Percentiles rank a stretch among this genome's conserved stretches.
Conservation (phyloP, 2,329 filamentous ascomycete species). For the Zymoseptoria brevis region DNA sequence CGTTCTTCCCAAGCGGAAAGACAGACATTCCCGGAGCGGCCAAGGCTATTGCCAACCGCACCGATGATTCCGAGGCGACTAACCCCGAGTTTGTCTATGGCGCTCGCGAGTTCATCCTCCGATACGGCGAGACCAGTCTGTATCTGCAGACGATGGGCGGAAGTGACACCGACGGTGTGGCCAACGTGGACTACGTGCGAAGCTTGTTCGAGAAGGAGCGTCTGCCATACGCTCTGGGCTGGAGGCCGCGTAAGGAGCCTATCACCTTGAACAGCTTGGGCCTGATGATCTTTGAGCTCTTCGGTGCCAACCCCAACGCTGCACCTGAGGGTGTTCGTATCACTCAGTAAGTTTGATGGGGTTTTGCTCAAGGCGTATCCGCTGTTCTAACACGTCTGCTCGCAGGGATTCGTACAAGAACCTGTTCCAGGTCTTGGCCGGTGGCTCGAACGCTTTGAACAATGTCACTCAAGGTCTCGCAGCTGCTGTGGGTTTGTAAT, state of each 20-base stretch:
- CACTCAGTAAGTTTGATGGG: neutral
- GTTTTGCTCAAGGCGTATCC: neutral
- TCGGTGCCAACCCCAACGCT: conserved; percentile 5
- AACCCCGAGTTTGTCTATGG: conserved; percentile 27
- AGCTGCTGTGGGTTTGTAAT: conserved; percentile 19
- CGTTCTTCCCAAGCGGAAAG: conserved; percentile 17
- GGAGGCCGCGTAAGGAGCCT: conserved; percentile 14
- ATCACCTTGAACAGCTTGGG: conserved; percentile 8
- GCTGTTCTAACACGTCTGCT: neutral
- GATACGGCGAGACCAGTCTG: conserved; percentile 29
- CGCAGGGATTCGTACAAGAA: conserved; percentile 21
- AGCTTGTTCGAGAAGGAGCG: conserved; percentile 22
- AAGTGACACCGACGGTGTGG: conserved; percentile 21
- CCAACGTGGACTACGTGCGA: conserved; percentile 24
- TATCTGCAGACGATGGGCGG: conserved; percentile 25
- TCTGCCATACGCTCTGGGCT: conserved; percentile 27
- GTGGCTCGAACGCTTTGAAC: conserved; percentile 22
- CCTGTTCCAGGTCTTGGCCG: conserved; percentile 17
- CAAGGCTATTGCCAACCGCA: conserved; percentile 16
- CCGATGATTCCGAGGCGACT: conserved; percentile 14
- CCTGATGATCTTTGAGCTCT: conserved; percentile 6
- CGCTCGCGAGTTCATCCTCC: conserved; percentile 24
- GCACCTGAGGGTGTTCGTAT: conserved; percentile 1
- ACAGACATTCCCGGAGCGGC: conserved; percentile 21
- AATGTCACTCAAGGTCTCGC: conserved; percentile 21